Evolutionary conservation across 2,329 filamentous ascomycete genomes (phyloP).

Genomic region (Parafenestella ontariensis): DNA sequence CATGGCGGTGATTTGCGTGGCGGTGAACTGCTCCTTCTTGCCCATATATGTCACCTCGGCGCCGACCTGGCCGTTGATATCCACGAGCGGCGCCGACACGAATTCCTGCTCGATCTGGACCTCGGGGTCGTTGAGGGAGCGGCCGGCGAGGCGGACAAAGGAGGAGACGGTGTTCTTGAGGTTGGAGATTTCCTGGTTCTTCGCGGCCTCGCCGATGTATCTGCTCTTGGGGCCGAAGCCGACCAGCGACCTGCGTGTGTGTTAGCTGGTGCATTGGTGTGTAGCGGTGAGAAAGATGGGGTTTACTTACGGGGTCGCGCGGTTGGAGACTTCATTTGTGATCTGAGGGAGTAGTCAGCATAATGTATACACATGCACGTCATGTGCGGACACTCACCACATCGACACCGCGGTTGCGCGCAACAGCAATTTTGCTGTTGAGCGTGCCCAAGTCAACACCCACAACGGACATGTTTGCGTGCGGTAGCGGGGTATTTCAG

Average conservation of each 20-base stretch:
- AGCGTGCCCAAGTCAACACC: conserved; percentile 95
- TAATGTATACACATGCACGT: conserved; percentile 4
- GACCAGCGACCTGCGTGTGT: conserved; percentile 72
- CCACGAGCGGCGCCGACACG: conserved; percentile 83
- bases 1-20: conserved; percentile 93
- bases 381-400: conserved; percentile 72
- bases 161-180: conserved; percentile 97
- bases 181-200: conserved; percentile 99
- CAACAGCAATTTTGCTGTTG: conserved; percentile 97
- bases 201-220: conserved; percentile 93
- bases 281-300: conserved; percentile 18
- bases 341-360: conserved; percentile 68
- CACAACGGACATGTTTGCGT: conserved; percentile 66
- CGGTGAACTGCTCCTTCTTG: conserved; percentile 95
- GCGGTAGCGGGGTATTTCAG: conserved; percentile 40
- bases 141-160: conserved; percentile 91
- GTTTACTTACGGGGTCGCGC: conserved; percentile 87
- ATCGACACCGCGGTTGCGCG: conserved; percentile 97
- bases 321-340: conserved; percentile 98
- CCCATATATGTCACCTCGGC: conserved; percentile 92
- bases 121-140: conserved; percentile 87
- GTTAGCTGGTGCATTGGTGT: conserved; percentile 17
- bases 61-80: conserved; percentile 92
- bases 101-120: conserved; percentile 91
- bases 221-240: conserved; percentile 93